Conservation (phyloP, 2,329 filamentous ascomycete genomes). For the Sporothrix phasma region DNA sequence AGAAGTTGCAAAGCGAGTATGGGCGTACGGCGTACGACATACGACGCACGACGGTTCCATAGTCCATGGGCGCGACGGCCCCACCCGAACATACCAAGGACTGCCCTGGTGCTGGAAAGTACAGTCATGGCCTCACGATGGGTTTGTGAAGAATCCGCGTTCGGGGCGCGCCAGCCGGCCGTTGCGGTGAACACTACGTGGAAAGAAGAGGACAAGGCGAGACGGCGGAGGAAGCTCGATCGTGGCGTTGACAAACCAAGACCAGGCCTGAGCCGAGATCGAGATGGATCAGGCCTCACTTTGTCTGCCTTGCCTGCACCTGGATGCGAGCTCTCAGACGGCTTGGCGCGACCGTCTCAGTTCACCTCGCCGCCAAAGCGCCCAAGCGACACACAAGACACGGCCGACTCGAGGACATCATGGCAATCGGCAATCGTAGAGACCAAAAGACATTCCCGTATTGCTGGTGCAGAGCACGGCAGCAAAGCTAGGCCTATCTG, state of each 20-base stretch:
- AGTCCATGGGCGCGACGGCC: not conserved
- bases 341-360: not conserved
- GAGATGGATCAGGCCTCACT: no score
- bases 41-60: no score
- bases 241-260: not conserved
- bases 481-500: not conserved
- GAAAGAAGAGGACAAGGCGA: not conserved
- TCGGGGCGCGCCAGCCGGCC: not conserved
- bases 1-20: no score
- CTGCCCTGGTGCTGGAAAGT: not conserved
- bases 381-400: not conserved
- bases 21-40: no score
- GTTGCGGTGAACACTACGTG: not conserved
- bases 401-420: not conserved
- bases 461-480: not conserved
- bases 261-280: no score
- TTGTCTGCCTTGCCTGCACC: no score
- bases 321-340: not conserved
- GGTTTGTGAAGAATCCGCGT: not conserved
- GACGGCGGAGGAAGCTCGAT: not conserved
- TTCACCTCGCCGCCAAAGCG: not conserved
- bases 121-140: not conserved
- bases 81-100: constrained; percentile 1
- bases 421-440: not conserved
- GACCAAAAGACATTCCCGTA: not conserved